These are phyloP conservation scores for Coemansia sp. DNA, from an alignment of 192 early-diverging fungal species.

Conservation along the genomic window DNA sequence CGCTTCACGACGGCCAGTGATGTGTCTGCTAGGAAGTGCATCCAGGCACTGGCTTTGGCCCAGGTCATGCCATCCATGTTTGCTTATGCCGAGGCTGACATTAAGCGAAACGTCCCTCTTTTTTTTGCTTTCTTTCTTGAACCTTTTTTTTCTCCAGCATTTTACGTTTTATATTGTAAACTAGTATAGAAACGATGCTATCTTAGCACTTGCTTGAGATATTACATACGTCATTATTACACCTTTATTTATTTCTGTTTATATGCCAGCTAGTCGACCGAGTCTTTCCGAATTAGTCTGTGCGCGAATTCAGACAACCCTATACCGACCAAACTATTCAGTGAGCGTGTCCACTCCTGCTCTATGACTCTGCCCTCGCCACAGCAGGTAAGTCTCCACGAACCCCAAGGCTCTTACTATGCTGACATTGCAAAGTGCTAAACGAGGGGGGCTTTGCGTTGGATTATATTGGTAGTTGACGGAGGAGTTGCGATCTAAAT, in stretches of 20 bases:
- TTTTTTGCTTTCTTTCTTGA: background rate
- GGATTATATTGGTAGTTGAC: background rate
- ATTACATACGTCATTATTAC: background rate
- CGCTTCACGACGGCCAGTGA: background rate
- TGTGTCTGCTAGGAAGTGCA: background rate
- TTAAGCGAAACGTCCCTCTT: background rate
- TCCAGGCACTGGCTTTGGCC: slow-evolving; percentile 2
- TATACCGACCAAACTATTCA: background rate
- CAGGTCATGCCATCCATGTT: slow-evolving; percentile 3
- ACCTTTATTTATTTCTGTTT: background rate
- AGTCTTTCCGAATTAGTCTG: background rate
- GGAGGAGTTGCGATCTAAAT: slow-evolving; percentile 18
- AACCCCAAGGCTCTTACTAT: background rate
- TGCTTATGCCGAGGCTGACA: slow-evolving; percentile 1
- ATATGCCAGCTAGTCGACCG: background rate
- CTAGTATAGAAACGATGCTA: background rate
- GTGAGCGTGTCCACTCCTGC: background rate
- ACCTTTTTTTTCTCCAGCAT: background rate
- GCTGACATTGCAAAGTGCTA: background rate
- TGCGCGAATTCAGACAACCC: slow-evolving; percentile 4
- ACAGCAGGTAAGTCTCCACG: background rate
- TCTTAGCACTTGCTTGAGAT: background rate
- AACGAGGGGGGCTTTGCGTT: background rate
- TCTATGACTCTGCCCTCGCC: slow-evolving; percentile 4
- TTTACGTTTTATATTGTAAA: no score